Conservation (phyloP, 208 protist species). For the Leishmania gerbilli region DNA sequence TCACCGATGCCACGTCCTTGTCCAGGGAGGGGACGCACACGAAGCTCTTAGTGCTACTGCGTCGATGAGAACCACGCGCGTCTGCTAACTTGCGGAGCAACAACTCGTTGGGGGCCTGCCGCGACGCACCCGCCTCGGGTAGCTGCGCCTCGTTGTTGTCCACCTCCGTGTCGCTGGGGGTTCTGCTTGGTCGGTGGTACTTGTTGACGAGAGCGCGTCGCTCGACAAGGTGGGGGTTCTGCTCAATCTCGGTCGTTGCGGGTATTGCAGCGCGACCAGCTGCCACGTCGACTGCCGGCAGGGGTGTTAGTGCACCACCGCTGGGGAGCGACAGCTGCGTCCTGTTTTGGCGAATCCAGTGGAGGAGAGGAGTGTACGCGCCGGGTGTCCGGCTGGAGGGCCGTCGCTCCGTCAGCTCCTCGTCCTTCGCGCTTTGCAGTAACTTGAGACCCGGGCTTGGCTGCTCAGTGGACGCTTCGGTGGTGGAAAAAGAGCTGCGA, state of each 20-base stretch:
- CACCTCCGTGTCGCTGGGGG: background rate
- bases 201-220: background rate
- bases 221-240: background rate
- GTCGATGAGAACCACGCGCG: background rate
- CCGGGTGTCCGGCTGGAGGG: too few relatives aligned
- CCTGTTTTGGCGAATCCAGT: background rate
- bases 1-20: background rate
- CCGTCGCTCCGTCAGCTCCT: background rate
- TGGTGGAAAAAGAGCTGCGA: background rate
- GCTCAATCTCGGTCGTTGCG: slow-evolving; percentile 2
- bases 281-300: background rate
- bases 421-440: too few relatives aligned
- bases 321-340: background rate
- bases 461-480: background rate
- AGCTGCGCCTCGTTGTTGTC: background rate
- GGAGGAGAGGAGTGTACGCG: background rate
- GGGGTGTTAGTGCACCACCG: background rate
- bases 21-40: background rate
- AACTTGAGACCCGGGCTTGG: background rate
- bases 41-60: background rate
- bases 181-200: background rate
- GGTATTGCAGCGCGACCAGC: background rate
- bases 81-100: too few relatives aligned
- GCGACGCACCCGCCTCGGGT: background rate
- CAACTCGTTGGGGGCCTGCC: background rate